Conservation (phyloP, 805 yeast genomes). For the Kodamaea laetipori region DNA sequence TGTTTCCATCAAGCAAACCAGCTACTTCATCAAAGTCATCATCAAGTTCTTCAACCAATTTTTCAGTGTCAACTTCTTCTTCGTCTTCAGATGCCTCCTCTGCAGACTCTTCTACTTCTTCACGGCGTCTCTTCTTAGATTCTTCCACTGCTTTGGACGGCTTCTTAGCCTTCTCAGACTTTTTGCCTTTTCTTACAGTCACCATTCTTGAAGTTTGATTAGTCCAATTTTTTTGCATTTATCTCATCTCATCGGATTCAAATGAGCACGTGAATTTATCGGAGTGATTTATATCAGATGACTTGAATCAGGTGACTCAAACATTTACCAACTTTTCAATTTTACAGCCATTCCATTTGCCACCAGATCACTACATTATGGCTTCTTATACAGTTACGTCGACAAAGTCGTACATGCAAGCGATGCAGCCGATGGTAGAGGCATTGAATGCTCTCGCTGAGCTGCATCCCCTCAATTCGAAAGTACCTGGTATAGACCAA, state of each 20-base stretch:
- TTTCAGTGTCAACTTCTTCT: conserved; percentile 40
- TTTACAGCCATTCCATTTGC: conserved; percentile 3
- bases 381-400: conserved; percentile 54
- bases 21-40: conserved; percentile 61
- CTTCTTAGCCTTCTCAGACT: conserved; percentile 12
- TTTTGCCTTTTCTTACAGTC: conserved; percentile 12
- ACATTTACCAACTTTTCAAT: not conserved
- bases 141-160: conserved; percentile 15
- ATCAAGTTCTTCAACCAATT: conserved; percentile 55
- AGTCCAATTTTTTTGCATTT: conserved; percentile 9
- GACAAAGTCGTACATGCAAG: conserved; percentile 75
- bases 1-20: conserved; percentile 48
- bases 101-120: conserved; percentile 26
- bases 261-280: too few species aligned
- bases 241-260: conserved; percentile 18
- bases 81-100: conserved; percentile 20
- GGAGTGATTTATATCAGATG: not conserved
- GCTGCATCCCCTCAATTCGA: conserved; percentile 15
- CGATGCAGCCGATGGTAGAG: conserved; percentile 72
- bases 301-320: conserved; percentile 2
- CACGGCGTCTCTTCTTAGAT: conserved; percentile 29
- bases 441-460: conserved; percentile 37
- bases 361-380: conserved; percentile 24
- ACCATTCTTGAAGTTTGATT: conserved; percentile 14
- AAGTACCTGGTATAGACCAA: conserved; percentile 41